Percentiles rank a stretch among this genome's conserved stretches.
phyloP scores from a whole-genome alignment of 306 rosid species.

The Fragaria iinumae region DNA sequence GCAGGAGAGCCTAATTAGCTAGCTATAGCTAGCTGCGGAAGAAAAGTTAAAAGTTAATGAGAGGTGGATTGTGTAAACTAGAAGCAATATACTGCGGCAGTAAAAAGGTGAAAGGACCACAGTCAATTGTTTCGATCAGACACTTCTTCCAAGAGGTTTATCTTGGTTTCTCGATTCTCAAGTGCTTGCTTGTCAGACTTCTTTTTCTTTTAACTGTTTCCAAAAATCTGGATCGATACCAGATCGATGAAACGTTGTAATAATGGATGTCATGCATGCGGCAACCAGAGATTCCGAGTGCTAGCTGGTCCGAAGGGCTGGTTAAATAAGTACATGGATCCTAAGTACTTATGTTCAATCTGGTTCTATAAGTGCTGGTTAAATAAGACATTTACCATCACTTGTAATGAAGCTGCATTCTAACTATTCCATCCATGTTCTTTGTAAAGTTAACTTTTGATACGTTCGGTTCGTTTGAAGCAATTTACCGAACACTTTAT shows the following conservation, averaged over 20 bases:
- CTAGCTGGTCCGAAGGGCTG: background rate
- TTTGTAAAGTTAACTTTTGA: background rate
- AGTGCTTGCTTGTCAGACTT: slow-evolving; percentile 21
- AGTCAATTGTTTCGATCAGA: slow-evolving; percentile 12
- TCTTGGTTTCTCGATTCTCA: background rate
- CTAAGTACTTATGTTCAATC: background rate
- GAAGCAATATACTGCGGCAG: slow-evolving; percentile 11
- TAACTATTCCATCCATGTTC: no score
- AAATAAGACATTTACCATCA: no score
- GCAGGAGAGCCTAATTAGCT: background rate
- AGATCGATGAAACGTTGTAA: background rate
- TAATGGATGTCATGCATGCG: background rate
- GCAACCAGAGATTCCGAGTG: background rate
- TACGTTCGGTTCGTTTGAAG: background rate
- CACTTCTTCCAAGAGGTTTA: slow-evolving; percentile 10
- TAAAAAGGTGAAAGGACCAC: slow-evolving; percentile 42
- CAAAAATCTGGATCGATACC: background rate
- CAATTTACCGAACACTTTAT: background rate
- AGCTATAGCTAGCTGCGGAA: background rate
- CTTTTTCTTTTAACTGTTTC: background rate
- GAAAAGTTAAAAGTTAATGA: slow-evolving; percentile 28
- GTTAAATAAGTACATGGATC: background rate
- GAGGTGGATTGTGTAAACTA: slow-evolving; percentile 28
- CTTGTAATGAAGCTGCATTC: no score
- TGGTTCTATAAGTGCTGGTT: no score